Percentiles rank a stretch among this genome's conserved stretches.
These are phyloP conservation scores for Hericium alpestre DNA, from an alignment of 768 basidiomycete species.

Conservation along the genomic window DNA sequence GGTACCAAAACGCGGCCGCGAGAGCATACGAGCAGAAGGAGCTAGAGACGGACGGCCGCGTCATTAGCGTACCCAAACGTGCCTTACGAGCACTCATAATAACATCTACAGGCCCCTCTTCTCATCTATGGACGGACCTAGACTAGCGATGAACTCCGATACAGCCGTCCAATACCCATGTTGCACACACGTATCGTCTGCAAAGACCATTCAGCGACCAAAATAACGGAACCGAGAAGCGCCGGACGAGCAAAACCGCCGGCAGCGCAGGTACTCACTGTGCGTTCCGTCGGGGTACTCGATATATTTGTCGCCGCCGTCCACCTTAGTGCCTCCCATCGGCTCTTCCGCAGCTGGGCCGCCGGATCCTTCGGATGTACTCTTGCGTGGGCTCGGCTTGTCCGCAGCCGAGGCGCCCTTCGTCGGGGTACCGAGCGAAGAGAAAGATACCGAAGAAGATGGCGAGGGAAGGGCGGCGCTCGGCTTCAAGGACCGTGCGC, in stretches of 20 bases:
- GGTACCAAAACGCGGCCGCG: too few species aligned
- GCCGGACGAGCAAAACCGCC: neutral
- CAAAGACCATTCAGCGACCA: neutral
- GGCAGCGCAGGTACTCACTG: constrained; percentile 15
- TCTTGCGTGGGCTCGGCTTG: neutral
- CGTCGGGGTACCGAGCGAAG: neutral
- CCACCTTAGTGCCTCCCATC: constrained; percentile 8
- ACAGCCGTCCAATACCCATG: constrained; percentile 21
- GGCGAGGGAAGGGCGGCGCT: neutral
- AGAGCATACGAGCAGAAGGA: too few species aligned
- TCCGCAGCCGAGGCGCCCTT: neutral
- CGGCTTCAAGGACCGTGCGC: constrained; percentile 8
- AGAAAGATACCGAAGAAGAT: neutral
- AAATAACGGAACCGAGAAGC: neutral
- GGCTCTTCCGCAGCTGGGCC: constrained; percentile 7
- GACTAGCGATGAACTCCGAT: constrained; percentile 14
- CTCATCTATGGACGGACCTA: neutral
- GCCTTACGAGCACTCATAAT: too few species aligned
- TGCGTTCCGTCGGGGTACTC: constrained; percentile 20
- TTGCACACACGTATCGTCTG: constrained; percentile 24
- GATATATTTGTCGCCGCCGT: constrained; percentile 13
- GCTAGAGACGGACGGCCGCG: too few species aligned
- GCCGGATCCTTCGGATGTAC: neutral
- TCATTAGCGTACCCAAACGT: too few species aligned
- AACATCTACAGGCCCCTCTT: neutral